Conservation (phyloP, 2,329 filamentous ascomycete species). For the Pezicula rhizophila region DNA sequence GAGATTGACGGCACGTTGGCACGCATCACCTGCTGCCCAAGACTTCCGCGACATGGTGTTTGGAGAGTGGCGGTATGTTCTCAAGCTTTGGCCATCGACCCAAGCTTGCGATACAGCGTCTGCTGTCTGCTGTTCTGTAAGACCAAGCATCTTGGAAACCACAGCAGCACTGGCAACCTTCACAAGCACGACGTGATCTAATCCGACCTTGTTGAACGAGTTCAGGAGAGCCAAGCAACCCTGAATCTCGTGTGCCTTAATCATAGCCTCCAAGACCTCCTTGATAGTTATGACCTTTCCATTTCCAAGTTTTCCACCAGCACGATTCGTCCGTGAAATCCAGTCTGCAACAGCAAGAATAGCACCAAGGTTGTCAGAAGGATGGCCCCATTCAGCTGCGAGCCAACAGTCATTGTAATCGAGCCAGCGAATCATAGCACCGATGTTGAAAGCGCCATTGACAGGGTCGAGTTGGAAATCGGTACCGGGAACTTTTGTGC, state of each 20-base stretch:
- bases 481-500: constrained; percentile 84
- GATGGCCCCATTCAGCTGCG: constrained; percentile 97
- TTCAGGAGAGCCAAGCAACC: constrained; percentile 95
- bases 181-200: constrained; percentile 96
- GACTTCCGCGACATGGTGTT: constrained; percentile 99
- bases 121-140: constrained; percentile 83
- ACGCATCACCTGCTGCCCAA: constrained; percentile 97
- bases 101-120: constrained; percentile 96
- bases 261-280: constrained; percentile 94
- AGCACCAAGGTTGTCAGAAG: constrained; percentile 94
- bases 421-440: constrained; percentile 97
- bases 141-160: constrained; percentile 89
- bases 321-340: constrained; percentile 84
- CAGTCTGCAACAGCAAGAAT: constrained; percentile 97
- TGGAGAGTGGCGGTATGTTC: constrained; percentile 93
- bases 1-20: constrained; percentile 89
- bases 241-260: constrained; percentile 99
- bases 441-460: constrained; percentile 97
- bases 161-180: constrained; percentile 95
- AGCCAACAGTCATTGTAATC: constrained; percentile 99
- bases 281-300: constrained; percentile 84
- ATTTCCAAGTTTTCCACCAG: constrained; percentile 71
- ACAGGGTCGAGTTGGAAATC: constrained; percentile 92
- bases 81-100: constrained; percentile 92
- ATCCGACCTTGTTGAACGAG: constrained; percentile 96